Conservation (phyloP, 202 grass and related monocot species). For the Schoenoplectus tabernaemontani region DNA sequence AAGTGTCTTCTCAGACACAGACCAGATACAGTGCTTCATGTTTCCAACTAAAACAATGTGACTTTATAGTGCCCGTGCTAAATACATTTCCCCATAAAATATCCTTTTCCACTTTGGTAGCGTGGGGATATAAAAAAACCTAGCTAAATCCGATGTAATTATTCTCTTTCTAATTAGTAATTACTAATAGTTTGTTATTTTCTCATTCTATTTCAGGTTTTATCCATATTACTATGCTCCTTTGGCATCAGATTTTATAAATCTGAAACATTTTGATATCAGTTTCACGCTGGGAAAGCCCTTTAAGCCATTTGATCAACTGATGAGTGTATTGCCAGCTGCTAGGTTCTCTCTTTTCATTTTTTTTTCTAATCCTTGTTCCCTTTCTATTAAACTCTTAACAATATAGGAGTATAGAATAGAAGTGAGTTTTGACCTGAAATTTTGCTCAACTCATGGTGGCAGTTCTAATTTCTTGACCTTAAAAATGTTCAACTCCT, state of each 20-base stretch:
- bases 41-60: neutral
- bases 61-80: neutral
- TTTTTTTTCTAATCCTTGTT: neutral
- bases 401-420: neutral
- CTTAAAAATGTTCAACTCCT: neutral
- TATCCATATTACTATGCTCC: conserved; percentile 48
- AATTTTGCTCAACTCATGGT: neutral
- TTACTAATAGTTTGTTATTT: neutral
- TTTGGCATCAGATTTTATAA: conserved; percentile 40
- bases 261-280: conserved; percentile 30
- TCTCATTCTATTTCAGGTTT: conserved; percentile 29
- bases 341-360: conserved; percentile 24
- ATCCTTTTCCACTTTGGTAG: neutral
- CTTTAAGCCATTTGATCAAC: conserved; percentile 47
- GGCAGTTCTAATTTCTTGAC: neutral
- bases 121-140: neutral
- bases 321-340: conserved; percentile 39
- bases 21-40: neutral
- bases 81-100: neutral
- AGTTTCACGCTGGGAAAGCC: conserved; percentile 29
- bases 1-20: neutral
- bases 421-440: neutral
- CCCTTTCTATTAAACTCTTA: neutral
- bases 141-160: neutral
- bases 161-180: neutral